These are phyloP conservation scores for Capsella bursapastoris DNA, from an alignment of 345 rosid genomes.

Conservation along the genomic window DNA sequence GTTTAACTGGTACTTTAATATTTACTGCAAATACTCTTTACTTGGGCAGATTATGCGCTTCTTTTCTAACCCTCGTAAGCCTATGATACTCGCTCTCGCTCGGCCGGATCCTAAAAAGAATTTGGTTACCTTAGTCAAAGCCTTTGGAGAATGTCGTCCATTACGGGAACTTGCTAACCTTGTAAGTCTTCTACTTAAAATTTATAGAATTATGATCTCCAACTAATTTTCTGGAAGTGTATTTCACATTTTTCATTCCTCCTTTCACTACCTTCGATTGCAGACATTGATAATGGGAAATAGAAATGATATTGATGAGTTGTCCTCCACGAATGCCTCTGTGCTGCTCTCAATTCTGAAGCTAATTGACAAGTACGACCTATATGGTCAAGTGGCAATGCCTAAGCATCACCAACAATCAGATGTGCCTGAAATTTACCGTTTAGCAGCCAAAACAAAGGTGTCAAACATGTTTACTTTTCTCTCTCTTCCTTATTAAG, in stretches of 20 bases:
- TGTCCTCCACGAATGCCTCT: constrained; percentile 67
- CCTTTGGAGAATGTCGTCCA: constrained; percentile 85
- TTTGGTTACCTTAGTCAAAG: constrained; percentile 77
- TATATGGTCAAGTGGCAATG: constrained; percentile 82
- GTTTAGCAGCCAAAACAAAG: constrained; percentile 80
- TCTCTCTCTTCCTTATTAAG: constrained; percentile 2
- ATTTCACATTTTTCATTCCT: not conserved
- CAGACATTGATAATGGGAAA: constrained; percentile 89
- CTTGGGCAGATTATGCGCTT: constrained; percentile 77
- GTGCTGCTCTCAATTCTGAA: constrained; percentile 75
- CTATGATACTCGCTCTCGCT: constrained; percentile 89
- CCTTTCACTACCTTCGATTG: constrained; percentile 17
- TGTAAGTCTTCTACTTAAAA: constrained; percentile 45
- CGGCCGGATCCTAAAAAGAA: constrained; percentile 90
- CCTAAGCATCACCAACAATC: constrained; percentile 86
- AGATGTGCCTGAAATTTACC: constrained; percentile 80
- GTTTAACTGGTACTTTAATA: not conserved
- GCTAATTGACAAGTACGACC: constrained; percentile 75
- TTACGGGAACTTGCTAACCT: constrained; percentile 81
- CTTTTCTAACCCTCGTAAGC: constrained; percentile 79
- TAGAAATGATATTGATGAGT: constrained; percentile 74
- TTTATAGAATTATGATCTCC: constrained; percentile 5
- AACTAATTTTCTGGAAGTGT: not conserved
- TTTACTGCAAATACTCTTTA: constrained; percentile 14
- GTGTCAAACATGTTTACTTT: constrained; percentile 32